Base-by-base conservation (phyloP, 352 stramenopile species). In the Phytophthora quininea region DNA sequence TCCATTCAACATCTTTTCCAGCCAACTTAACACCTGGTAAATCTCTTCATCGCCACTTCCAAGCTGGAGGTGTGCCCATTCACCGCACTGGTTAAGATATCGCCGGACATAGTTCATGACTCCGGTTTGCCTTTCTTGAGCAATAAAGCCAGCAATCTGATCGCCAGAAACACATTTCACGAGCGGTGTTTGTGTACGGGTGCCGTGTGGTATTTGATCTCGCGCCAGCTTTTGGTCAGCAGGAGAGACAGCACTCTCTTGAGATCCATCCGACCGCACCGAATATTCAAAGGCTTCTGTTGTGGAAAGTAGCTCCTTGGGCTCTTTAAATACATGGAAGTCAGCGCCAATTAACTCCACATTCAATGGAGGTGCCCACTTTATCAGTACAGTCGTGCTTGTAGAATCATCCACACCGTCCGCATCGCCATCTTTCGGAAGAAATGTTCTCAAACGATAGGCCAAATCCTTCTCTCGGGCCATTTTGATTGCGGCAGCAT, bases 61-160 rank as follows among this genome's bases (percentile, higher is more conserved):
- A 48, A 92, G 62, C 38, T 71, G 65, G 14, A 74, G 56, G 6
- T 89, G 57, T 29, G 71, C 71, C 84, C 84, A 92, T 29, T 74
- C 45, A 9, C 84, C 84, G 19, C 80, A 91, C 53, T 91, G 82
- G 43, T 92, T 88, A 8, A 92, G 69, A 43, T 77, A 88, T 11
- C 32, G 32, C 2, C 62, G 63, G 29, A 82, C 57, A 67, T 66
- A 74, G 37, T 79, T 60, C 52, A 74, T 45, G 2, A 79, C 50
- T 12, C 56, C 35, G 54, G 46, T 43, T 58, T 15, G 11, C 47
- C 19, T 55, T 47, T 24, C 46, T 8, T 69, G 57, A 19, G 8
- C 48, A 46, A 73, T 38, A 62, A 76, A 73, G 27, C 15, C 49
- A 1, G 46, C 49, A n/a, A 76, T 54, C 14, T 70, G 54, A 1